Conservation (phyloP, 2,329 filamentous ascomycete species). For the Juglanconis oblonga region DNA sequence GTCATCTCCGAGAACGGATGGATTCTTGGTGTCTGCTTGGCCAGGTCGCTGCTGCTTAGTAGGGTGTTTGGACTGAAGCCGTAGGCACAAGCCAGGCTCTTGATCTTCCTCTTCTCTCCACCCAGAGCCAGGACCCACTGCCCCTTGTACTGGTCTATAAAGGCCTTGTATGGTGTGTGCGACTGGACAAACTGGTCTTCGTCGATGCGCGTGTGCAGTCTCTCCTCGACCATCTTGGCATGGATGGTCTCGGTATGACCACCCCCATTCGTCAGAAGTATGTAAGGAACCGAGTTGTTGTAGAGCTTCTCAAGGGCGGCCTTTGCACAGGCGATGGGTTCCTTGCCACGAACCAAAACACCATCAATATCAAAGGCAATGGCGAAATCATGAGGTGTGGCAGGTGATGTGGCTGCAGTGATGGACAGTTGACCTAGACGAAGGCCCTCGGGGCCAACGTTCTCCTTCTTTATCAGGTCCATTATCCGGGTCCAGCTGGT, state of each 20-base stretch:
- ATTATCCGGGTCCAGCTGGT: no score
- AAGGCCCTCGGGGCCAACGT: not conserved
- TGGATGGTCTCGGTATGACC: slow-evolving; percentile 64
- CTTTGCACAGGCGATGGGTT: slow-evolving; percentile 59
- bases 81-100: slow-evolving; percentile 28
- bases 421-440: not conserved
- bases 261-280: slow-evolving; percentile 72
- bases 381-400: slow-evolving; percentile 18
- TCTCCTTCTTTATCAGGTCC: not conserved
- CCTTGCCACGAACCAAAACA: slow-evolving; percentile 64
- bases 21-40: slow-evolving; percentile 22
- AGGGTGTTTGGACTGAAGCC: slow-evolving; percentile 32
- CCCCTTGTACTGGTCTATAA: slow-evolving; percentile 47
- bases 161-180: slow-evolving; percentile 67
- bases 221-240: slow-evolving; percentile 55
- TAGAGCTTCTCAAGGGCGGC: slow-evolving; percentile 59
- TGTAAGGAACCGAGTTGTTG: slow-evolving; percentile 62
- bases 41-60: slow-evolving; percentile 34
- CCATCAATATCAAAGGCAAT: slow-evolving; percentile 58
- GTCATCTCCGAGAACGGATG: slow-evolving; percentile 37
- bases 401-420: not conserved
- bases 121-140: slow-evolving; percentile 53
- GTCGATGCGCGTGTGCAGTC: slow-evolving; percentile 45
- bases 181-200: slow-evolving; percentile 61
- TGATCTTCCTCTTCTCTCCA: slow-evolving; percentile 37